Conservation (phyloP, 2,329 filamentous ascomycete species). For the Penicillium sp. region DNA sequence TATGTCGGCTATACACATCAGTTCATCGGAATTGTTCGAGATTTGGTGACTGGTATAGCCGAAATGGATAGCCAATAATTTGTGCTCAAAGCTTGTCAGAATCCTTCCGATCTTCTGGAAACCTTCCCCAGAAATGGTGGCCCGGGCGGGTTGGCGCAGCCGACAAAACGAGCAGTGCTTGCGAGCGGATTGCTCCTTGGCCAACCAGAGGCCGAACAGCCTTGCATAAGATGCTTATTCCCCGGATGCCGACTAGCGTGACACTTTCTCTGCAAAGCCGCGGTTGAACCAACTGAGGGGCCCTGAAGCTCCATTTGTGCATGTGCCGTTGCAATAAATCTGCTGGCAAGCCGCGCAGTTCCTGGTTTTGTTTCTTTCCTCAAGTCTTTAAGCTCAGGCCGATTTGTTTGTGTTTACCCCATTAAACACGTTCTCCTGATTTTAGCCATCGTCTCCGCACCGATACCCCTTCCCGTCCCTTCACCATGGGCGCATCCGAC, state of each 20-base stretch:
- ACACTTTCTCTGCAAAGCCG: background rate
- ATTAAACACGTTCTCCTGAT: background rate
- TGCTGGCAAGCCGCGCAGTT: background rate
- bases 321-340: background rate
- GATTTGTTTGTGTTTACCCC: background rate
- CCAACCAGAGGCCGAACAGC: background rate
- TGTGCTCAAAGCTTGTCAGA: background rate
- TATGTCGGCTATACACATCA: background rate
- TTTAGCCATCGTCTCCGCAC: background rate
- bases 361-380: background rate
- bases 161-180: constrained; percentile 11
- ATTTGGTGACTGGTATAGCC: background rate
- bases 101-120: background rate
- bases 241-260: background rate
- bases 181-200: background rate
- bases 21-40: background rate
- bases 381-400: too few relatives aligned
- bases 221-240: background rate
- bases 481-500: constrained; percentile 39
- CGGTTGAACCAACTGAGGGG: background rate
- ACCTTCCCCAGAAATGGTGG: background rate
- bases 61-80: background rate
- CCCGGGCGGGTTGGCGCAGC: too few relatives aligned
- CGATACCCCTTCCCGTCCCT: background rate
- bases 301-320: background rate